A percentile compares a stretch with the other conserved stretches of the same genome.
phyloP scores from a whole-genome alignment of 345 rosid species.

The Camelina hispida region DNA sequence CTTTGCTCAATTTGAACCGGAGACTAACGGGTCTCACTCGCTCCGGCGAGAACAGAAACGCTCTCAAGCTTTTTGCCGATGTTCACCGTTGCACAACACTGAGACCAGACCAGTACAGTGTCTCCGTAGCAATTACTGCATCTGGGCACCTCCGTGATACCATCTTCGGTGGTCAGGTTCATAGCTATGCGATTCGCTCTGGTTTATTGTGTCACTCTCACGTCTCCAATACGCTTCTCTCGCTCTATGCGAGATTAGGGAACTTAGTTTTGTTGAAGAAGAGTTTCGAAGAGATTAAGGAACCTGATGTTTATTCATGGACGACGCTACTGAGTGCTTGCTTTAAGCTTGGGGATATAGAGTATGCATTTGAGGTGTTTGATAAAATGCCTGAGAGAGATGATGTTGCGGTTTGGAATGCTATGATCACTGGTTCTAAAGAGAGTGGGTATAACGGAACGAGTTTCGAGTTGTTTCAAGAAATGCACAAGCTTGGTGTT shows the following conservation, averaged over 20 bases:
- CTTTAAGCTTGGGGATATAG: conserved; percentile 53
- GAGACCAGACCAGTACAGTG: conserved; percentile 68
- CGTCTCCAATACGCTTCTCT: conserved; percentile 69
- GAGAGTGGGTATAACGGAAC: conserved; percentile 54
- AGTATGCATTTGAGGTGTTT: conserved; percentile 60
- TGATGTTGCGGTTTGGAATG: conserved; percentile 67
- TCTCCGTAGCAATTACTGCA: conserved; percentile 63
- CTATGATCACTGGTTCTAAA: conserved; percentile 73
- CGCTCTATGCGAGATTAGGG: conserved; percentile 53
- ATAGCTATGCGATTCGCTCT: conserved; percentile 57
- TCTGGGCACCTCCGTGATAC: conserved; percentile 56
- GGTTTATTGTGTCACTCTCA: conserved; percentile 55
- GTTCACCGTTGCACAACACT: conserved; percentile 49
- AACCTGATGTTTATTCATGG: conserved; percentile 73
- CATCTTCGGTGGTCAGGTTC: conserved; percentile 58
- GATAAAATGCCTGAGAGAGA: conserved; percentile 57
- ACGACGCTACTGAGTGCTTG: conserved; percentile 64
- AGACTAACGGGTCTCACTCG: conserved; percentile 53
- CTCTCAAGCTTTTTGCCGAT: conserved; percentile 57
- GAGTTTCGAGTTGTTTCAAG: conserved; percentile 57
- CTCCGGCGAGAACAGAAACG: conserved; percentile 52
- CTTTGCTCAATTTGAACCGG: conserved; percentile 58
- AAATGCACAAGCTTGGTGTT: conserved; percentile 63
- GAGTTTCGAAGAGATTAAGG: conserved; percentile 55
- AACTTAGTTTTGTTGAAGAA: conserved; percentile 50